Evolutionary conservation across 1,139 yeast genomes (phyloP).

Genomic region (Blastobotrys persicus): DNA sequence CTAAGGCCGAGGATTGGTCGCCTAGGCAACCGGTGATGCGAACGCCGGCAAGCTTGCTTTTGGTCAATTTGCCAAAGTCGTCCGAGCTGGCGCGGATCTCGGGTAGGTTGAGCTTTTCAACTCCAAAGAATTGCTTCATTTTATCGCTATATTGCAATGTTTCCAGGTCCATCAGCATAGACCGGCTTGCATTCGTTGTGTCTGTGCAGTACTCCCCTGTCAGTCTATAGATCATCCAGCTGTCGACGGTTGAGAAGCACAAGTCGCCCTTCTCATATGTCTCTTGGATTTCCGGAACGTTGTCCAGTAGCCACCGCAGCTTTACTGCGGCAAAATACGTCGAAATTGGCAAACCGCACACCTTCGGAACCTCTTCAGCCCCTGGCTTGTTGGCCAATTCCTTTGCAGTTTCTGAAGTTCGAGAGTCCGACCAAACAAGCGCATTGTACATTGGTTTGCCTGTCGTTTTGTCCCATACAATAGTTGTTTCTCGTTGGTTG

Average conservation of each 20-base stretch:
- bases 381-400: constrained; percentile 59
- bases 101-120: constrained; percentile 67
- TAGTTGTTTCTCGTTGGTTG: constrained; percentile 93
- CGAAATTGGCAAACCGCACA: constrained; percentile 83
- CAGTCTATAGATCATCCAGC: constrained; percentile 88
- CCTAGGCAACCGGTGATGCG: constrained; percentile 92
- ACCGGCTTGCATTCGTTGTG: constrained; percentile 87
- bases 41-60: constrained; percentile 45
- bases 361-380: constrained; percentile 59
- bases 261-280: constrained; percentile 74
- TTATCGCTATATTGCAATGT: constrained; percentile 74
- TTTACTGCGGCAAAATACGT: constrained; percentile 92
- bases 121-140: constrained; percentile 74
- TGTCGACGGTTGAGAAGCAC: constrained; percentile 92
- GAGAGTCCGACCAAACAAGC: constrained; percentile 94
- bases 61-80: constrained; percentile 54
- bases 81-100: constrained; percentile 79
- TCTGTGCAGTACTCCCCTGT: constrained; percentile 79
- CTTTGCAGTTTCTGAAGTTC: constrained; percentile 73
- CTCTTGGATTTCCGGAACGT: constrained; percentile 63
- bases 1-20: constrained; percentile 91
- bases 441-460: constrained; percentile 85
- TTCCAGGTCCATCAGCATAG: constrained; percentile 83
- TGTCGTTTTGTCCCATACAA: constrained; percentile 82
- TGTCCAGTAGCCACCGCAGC: constrained; percentile 85